Base-by-base conservation (phyloP, 2,329 filamentous ascomycete genomes). In the Neofusicoccum cordaticola region DNA sequence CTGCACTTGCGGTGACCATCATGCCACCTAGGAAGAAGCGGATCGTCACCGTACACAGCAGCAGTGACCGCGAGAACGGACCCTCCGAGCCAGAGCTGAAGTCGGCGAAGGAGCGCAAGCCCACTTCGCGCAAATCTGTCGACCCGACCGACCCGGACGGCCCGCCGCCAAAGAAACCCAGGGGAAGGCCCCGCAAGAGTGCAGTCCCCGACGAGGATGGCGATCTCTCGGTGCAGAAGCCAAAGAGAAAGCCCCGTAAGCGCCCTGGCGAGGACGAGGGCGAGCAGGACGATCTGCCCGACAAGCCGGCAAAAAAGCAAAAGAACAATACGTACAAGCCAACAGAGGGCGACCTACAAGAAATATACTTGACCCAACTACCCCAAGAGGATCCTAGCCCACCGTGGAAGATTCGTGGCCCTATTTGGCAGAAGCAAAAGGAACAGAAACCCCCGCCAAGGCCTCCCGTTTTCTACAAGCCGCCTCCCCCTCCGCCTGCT, bases 381-480 rank as follows among this genome's bases (percentile, higher is more conserved):
- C 80, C 81, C 4, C 73, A 68, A 39, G 71, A 74, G 62, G 71
- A 76, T 13, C 22, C 56, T 11, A 60, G 53, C 39, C 63, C 56
- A 12, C 63, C 80, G 2, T 78, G 79, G 71, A 76, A 74, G 53
- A 75, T 82, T 53, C 72, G 81, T 65, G 81, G 81, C 17, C 76
- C 81, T 15, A 78, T 83, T 66, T 83, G 81, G 81, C 79, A 80
- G 64, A 81, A 80, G 68, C 73, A 75, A 52, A 34, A 65, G 7
- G 42, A 41, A 8, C 42, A 53, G 41, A 69, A 69, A 34, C 67
- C 66, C 34, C 66, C 68, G 9, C 67, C 69, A 12, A 66, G 65
- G n/a, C 60, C 48, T 19, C 65, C 68, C 45, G 56, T 65, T 15
- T 58, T 69, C 35, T 68, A 71, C 48, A 63, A 53, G n/a, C 51